Conservation (phyloP, 2,329 filamentous ascomycete species). For the Daldinia sp. region DNA sequence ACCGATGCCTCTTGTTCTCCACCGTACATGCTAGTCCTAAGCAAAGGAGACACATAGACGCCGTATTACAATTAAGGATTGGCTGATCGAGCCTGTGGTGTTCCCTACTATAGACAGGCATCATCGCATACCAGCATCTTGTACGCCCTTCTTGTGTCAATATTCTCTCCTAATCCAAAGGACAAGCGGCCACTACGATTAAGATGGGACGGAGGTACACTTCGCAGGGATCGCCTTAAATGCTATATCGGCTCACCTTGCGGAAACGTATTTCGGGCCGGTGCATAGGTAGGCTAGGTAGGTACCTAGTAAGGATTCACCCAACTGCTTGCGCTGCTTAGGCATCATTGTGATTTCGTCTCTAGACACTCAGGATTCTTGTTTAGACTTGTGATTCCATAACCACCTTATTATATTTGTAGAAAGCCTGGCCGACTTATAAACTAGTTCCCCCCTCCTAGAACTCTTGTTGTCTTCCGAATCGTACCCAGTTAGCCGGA, state of each 20-base stretch:
- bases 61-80: background rate
- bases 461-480: background rate
- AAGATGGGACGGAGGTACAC: conserved; percentile 2
- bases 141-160: conserved; percentile 17
- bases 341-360: conserved; percentile 13
- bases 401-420: background rate
- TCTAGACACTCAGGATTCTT: background rate
- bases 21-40: background rate
- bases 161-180: conserved; percentile 13
- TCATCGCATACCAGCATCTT: conserved; percentile 8
- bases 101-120: background rate
- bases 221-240: conserved; percentile 1
- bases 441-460: background rate
- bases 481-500: conserved; percentile 1
- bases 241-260: conserved; percentile 13
- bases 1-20: background rate
- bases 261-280: conserved; percentile 26
- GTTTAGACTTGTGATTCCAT: background rate
- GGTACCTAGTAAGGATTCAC: conserved; percentile 4
- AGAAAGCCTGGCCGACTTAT: background rate
- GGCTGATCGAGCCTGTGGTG: conserved; percentile 8
- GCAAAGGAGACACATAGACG: background rate
- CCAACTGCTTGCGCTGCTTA: conserved; percentile 13
- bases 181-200: conserved; percentile 16
- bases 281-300: too few species aligned